These are phyloP conservation scores for Auriscalpium orientale DNA, from an alignment of 768 basidiomycete genomes.

Conservation along the genomic window DNA sequence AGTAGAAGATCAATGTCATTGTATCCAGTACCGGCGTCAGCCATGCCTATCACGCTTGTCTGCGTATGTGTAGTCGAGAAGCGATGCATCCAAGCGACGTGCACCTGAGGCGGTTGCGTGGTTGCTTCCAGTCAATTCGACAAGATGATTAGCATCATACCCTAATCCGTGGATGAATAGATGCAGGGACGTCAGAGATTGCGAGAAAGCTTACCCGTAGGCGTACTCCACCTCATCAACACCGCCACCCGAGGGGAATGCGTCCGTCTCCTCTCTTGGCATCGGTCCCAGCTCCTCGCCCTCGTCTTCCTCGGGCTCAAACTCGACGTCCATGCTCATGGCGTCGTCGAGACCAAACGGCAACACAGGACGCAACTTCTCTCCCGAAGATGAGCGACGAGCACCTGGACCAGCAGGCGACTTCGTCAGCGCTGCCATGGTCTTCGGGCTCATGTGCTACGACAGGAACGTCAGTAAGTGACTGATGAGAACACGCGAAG, in stretches of 20 bases:
- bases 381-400: constrained; percentile 76
- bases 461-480: not conserved
- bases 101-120: too few species aligned
- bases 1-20: too few species aligned
- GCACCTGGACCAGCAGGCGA: constrained; percentile 64
- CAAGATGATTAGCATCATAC: not conserved
- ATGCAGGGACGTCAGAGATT: not conserved
- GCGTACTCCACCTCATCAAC: constrained; percentile 90
- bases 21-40: too few species aligned
- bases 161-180: not conserved
- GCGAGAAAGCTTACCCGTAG: constrained; percentile 53
- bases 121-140: not conserved
- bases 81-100: too few species aligned
- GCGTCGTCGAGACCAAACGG: constrained; percentile 71
- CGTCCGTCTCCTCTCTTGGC: constrained; percentile 62
- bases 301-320: constrained; percentile 55
- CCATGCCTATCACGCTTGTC: too few species aligned
- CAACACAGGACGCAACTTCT: constrained; percentile 74
- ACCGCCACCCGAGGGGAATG: constrained; percentile 73
- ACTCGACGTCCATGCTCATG: constrained; percentile 55
- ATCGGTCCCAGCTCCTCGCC: constrained; percentile 68
- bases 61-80: too few species aligned
- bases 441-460: constrained; percentile 96
- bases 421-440: constrained; percentile 87
- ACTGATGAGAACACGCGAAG: not conserved